Evolutionary conservation across 2,329 filamentous ascomycete species (phyloP), one percentile per base, ranked within the genome.

Genomic region (Talaromyces funiculosus): DNA sequence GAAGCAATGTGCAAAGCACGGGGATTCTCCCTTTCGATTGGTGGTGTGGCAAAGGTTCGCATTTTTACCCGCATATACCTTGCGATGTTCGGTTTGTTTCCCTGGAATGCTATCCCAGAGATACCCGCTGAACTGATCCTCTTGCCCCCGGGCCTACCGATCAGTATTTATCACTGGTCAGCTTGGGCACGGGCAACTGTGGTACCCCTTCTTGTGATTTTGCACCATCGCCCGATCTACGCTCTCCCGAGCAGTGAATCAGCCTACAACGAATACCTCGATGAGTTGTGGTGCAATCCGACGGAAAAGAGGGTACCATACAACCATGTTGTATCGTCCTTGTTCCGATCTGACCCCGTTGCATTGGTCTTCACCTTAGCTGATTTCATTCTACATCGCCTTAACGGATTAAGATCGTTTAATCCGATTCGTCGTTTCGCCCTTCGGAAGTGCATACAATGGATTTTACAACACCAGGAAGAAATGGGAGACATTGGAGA

Each of bases 101-200:
- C 72, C 1, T 76, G 73, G 73, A 47, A 61, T 4, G 65, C 67
- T 0, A 62, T 74, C 0, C 73, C 73, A 1, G 58, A 74, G 53
- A 37, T 75, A 1, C 72, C 73, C 0, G 62, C 67, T 1, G 73
- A 76, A 59, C 54, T 76, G 0, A 71, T 76, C 12, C 57, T 75
- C 1, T 33, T 73, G 20, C 72, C 74, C 0, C 18, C 65, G 2
- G 60, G 42, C 7, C 53, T 55, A 7, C 69, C 69, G 0, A 61
- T 75, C 43, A 74, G 66, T 49, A 68, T 76, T 12, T 75, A 73
- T 55, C 16, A 24, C 22, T 37, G 26, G 35, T 18, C 53, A 12
- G 16, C 26, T 16, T 55, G 53, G 53, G 53, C 53, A 8, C 26
- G 53, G 14, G 18, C 20, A 9, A 40, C 31, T 5, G 20, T 55